phyloP scores from a whole-genome alignment of 495 filamentous ascomycete species.

The Entonaema liquescens region DNA sequence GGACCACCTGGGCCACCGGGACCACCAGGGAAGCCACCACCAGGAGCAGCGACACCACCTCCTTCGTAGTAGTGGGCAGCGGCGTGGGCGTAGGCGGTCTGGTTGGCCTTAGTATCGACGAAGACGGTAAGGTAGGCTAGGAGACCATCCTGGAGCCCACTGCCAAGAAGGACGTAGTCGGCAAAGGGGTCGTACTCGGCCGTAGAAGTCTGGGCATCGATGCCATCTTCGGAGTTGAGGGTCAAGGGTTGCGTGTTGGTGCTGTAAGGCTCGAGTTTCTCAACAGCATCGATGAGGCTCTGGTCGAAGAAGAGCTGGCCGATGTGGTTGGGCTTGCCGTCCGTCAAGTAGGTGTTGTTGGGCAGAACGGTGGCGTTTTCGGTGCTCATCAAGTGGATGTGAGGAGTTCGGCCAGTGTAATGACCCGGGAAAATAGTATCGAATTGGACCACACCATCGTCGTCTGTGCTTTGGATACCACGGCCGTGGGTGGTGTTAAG shows the following conservation, averaged over 20 bases:
- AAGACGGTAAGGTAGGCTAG: conserved; percentile 55
- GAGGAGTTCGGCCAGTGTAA: conserved; percentile 59
- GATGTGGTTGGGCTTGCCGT: conserved; percentile 61
- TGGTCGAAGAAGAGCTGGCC: conserved; percentile 65
- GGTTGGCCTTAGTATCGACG: conserved; percentile 59
- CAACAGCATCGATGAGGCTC: conserved; percentile 44
- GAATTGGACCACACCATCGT: conserved; percentile 59
- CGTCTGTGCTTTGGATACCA: conserved; percentile 58
- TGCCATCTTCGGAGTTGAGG: conserved; percentile 45
- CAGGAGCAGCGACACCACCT: conserved; percentile 37
- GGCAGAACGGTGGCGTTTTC: conserved; percentile 50
- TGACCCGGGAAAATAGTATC: conserved; percentile 63
- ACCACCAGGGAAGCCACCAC: conserved; percentile 27
- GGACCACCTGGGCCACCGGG: conserved; percentile 17
- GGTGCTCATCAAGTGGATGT: conserved; percentile 57
- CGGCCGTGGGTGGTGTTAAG: conserved; percentile 60
- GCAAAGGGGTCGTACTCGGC: conserved; percentile 51
- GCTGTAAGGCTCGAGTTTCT: conserved; percentile 49
- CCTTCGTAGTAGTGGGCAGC: conserved; percentile 46
- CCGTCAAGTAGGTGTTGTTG: conserved; percentile 58
- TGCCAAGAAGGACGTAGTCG: conserved; percentile 56
- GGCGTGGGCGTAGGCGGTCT: conserved; percentile 49
- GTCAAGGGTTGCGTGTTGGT: conserved; percentile 46
- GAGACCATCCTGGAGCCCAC: conserved; percentile 57
- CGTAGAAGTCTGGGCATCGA: conserved; percentile 46